Evolutionary conservation across 176 grass and related monocot genomes (phyloP), one percentile per base, ranked within the genome.

Genomic region (Areca catechu): DNA sequence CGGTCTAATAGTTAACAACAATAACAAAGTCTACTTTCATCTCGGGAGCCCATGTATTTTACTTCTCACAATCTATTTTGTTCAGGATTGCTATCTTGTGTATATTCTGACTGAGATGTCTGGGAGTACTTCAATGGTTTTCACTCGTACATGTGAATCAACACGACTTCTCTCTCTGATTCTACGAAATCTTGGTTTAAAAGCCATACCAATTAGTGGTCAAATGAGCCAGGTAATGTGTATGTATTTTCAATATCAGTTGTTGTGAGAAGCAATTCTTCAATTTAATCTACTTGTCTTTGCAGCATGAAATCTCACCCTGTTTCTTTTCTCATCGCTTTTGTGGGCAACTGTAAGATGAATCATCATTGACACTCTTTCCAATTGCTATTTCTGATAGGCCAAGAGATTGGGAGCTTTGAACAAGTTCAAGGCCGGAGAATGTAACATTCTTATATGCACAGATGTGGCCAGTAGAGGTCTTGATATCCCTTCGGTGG

Each of bases 401-500:
- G 86, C 77, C 12, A 97, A 97, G 72, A 76, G 92, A 28, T 68
- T 97, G 47, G 86, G 83, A 49, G 83, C 93, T 77, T 80, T 97
- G 43, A 97, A 91, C 54, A 88, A 74, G 49, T 97, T 91, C 67
- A 85, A 88, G 63, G 75, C 87, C 4, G 83, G 82, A 67, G 78
- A 91, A 28, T 91, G 88, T 64, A 97, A 85, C 59, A 67, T 97
- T 3, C 78, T 97, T 67, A 67, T 97, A 69, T 88, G 92, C 71
- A 97, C 86, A 16, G 80, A 97, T 48, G 86, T 97, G 57, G 86
- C 93, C n/a, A 97, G 93, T 17, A 80, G 87, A 69, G 93, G 87
- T 51, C 87, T 97, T 80, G 93, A 97, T 63, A 92, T 92, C 63
- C 81, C 89, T 77, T 85, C 86, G 57, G 93, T 97, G 56, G 76